Evolutionary conservation across 768 basidiomycete genomes (phyloP), one percentile per base, ranked within the genome.

Genomic region (Boletus eberwhitei): DNA sequence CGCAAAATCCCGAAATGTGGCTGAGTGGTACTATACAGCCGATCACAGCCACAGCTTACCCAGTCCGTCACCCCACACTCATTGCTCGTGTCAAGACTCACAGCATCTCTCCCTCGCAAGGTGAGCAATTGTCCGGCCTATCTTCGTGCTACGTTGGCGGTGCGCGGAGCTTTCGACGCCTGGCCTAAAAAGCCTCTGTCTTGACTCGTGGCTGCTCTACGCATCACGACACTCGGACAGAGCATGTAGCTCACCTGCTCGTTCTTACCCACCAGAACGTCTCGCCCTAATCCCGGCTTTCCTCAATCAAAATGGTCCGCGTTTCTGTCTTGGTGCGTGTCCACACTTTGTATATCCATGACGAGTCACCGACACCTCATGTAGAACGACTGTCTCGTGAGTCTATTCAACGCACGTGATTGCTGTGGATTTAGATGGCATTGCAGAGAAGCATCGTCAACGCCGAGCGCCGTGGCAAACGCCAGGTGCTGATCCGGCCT

Each of bases 381-480:
- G 32, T 32, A 68, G 59, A 83, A 90, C 79, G 83, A 83, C 82
- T 90, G 77, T 68, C 71, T 78, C 53, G 78, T 76, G 63, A 68
- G 74, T 69, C 53, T 21, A 24, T 26, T 5, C 24, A 36, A 22
- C 35, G 32, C 24, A 26, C 47, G 22, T n/a, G 26, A 29, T 21
- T 7, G 24, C 4, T 47, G 31, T 44, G 40, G 26, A 24, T 40
- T 58, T 53, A 55, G 48, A 54, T 34, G 43, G 31, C 16, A 24
- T 59, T 36, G 2, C 72, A 88, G 85, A 98, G 96, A 86, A 96
- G 91, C 85, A 97, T 98, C 64, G 93, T 97, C 86, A 99, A 99
- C 64, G 97, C 97, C 70, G 97, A 98, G 81, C 93, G 93, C 72
- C 91, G 94, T 70, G 97, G 97, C 69, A 99, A 99, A 82, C 93